Percentiles rank a stretch among this genome's conserved stretches.
phyloP scores from a whole-genome alignment of 202 grass and related monocot genomes.

The Digitaria exilis region DNA sequence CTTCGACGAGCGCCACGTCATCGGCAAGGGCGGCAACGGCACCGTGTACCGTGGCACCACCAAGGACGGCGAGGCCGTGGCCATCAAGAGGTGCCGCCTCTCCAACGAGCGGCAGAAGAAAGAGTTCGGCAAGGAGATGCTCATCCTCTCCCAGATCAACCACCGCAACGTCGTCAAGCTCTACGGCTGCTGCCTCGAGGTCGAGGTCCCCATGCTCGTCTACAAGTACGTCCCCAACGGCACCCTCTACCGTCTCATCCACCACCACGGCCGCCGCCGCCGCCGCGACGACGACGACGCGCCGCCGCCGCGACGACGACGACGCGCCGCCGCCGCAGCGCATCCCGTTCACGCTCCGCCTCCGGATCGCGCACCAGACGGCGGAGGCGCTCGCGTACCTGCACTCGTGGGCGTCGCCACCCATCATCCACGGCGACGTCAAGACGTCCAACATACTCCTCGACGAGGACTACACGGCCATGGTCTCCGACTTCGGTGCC shows the following conservation, averaged over 20 bases:
- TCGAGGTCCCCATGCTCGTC: slow-evolving; percentile 80
- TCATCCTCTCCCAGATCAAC: slow-evolving; percentile 76
- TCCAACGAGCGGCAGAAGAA: slow-evolving; percentile 65
- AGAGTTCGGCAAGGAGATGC: slow-evolving; percentile 80
- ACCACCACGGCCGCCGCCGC: slow-evolving; percentile 27
- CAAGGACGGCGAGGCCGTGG: slow-evolving; percentile 41
- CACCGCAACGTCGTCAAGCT: slow-evolving; percentile 72
- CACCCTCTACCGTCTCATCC: slow-evolving; percentile 53
- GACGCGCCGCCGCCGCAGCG: background rate
- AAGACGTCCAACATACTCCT: slow-evolving; percentile 73
- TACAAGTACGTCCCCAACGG: slow-evolving; percentile 71
- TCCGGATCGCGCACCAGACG: slow-evolving; percentile 49
- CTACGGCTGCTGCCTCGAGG: slow-evolving; percentile 75
- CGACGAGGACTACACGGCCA: slow-evolving; percentile 45
- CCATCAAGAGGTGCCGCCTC: slow-evolving; percentile 55
- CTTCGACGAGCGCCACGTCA: slow-evolving; percentile 58
- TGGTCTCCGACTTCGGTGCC: slow-evolving; percentile 71
- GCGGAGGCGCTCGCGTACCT: slow-evolving; percentile 68
- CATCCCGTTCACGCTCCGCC: slow-evolving; percentile 34
- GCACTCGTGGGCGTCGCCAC: slow-evolving; percentile 61
- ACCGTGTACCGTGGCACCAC: slow-evolving; percentile 73
- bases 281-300: too few species aligned
- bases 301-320: background rate
- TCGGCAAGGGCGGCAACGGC: slow-evolving; percentile 68
- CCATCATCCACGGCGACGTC: slow-evolving; percentile 67